Base-by-base conservation (phyloP, 768 basidiomycete species). In the Sutorius australiensis region DNA sequence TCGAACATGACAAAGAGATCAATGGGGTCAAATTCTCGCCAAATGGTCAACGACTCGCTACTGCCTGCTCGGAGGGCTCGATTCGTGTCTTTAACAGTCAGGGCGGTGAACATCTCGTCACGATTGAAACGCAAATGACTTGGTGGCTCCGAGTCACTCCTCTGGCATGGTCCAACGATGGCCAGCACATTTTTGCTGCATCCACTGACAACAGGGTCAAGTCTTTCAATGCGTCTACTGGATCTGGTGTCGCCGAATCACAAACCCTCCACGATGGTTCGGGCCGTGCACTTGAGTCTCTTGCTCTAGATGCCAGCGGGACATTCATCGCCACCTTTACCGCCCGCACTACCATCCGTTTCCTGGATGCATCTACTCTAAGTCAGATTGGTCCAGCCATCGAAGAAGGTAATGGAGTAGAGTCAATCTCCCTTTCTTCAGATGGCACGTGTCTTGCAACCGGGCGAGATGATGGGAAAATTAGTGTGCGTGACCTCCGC, bases 141-240 rank as follows among this genome's bases (percentile, higher is more conserved):
- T 16, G 2, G 9, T 4, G 0, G 0, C 1, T 0, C 3, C 0
- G 8, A 24, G 5, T 2, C 14, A 41, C 21, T 8, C 21, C 40
- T 0, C 21, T 41, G 8, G 13, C 21, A 5, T 41, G 40, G 40
- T 41, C 40, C 8, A 41, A 10, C 5, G 4, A 41, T 5, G 14
- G 24, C 5, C 40, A 41, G 9, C 40, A 2, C 14, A 14, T 41
- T 41, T 9, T 41, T 10, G 24, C 14, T 1, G 3, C 14, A 4
- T 24, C 21, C 1, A 1, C 4, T 0, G 11, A 24, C 19, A 41
- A 16, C 9, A 41, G 8, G 16, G 10, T 41, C 40, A 16, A 14
- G 9, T 41, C 14, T 41, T 41, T 27, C 5, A 16, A 41, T 5
- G 8, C 4, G 1, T 16, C 40, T 9, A 41, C 40, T 0, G 24